Evolutionary conservation across 2,329 filamentous ascomycete genomes (phyloP).

Genomic region (Monascus ruber): DNA sequence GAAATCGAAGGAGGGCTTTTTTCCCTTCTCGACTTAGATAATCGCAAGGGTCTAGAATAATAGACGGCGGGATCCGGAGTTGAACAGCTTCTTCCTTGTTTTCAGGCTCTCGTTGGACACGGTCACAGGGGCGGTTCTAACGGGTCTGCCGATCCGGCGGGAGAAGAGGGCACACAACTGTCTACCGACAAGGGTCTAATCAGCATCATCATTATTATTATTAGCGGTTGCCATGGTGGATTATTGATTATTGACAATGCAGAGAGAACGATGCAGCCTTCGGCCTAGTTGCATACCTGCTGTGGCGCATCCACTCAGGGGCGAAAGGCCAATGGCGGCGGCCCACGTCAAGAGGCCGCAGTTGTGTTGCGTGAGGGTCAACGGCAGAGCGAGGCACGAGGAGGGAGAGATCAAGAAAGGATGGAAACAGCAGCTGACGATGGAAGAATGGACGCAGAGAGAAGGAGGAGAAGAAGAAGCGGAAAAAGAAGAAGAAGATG

Average conservation of each 20-base stretch:
- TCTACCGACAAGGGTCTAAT: constrained; percentile 2
- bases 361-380: background rate
- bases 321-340: constrained; percentile 12
- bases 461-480: background rate
- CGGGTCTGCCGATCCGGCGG: too few species aligned
- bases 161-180: background rate
- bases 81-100: too few species aligned
- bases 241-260: background rate
- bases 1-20: too few species aligned
- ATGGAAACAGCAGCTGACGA: background rate
- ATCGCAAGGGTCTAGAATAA: too few species aligned
- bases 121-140: too few species aligned
- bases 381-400: background rate
- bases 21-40: too few species aligned
- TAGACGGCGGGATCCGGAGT: too few species aligned
- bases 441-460: background rate
- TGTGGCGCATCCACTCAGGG: constrained; percentile 6
- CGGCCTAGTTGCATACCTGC: background rate
- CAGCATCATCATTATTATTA: constrained; percentile 3
- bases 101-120: too few species aligned
- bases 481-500: background rate
- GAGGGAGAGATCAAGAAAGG: constrained; percentile 4
- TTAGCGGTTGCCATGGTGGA: background rate
- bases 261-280: too few species aligned
- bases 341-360: constrained; percentile 10